Evolutionary conservation across 352 stramenopile species (phyloP).

Genomic region (Phytophthora megakarya): DNA sequence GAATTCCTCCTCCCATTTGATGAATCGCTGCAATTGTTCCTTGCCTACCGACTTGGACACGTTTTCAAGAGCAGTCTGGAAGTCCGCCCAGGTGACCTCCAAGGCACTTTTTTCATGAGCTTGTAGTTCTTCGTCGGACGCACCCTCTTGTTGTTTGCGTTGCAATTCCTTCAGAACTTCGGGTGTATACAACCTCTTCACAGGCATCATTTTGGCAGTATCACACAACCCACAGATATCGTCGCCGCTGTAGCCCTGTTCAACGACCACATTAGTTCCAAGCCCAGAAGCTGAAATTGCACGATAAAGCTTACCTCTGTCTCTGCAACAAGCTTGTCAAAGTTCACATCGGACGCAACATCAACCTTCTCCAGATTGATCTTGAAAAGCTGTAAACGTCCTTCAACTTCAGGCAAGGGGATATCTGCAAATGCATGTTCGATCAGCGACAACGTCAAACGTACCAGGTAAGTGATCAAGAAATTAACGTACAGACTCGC

Average conservation of each 20-base stretch:
- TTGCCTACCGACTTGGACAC: constrained; percentile 83
- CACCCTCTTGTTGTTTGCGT: constrained; percentile 54
- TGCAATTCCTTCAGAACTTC: constrained; percentile 55
- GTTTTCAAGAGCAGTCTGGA: constrained; percentile 78
- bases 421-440: constrained; percentile 42
- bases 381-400: constrained; percentile 71
- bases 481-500: constrained; percentile 73
- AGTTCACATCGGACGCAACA: constrained; percentile 80
- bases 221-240: constrained; percentile 63
- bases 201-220: constrained; percentile 81
- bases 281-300: background rate
- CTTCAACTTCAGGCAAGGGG: constrained; percentile 56
- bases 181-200: constrained; percentile 79
- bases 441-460: background rate
- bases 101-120: constrained; percentile 63
- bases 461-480: too few relatives aligned
- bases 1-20: constrained; percentile 85
- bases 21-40: constrained; percentile 76
- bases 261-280: constrained; percentile 5
- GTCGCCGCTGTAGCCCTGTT: constrained; percentile 58
- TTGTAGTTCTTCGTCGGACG: constrained; percentile 41
- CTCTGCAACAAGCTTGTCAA: constrained; percentile 67
- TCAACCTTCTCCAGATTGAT: constrained; percentile 86
- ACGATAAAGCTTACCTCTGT: constrained; percentile 51
- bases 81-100: constrained; percentile 55